A percentile compares a stretch with the other conserved stretches of the same genome.
Conservation (phyloP, 768 basidiomycete genomes). For the Clavaria fumosa region DNA sequence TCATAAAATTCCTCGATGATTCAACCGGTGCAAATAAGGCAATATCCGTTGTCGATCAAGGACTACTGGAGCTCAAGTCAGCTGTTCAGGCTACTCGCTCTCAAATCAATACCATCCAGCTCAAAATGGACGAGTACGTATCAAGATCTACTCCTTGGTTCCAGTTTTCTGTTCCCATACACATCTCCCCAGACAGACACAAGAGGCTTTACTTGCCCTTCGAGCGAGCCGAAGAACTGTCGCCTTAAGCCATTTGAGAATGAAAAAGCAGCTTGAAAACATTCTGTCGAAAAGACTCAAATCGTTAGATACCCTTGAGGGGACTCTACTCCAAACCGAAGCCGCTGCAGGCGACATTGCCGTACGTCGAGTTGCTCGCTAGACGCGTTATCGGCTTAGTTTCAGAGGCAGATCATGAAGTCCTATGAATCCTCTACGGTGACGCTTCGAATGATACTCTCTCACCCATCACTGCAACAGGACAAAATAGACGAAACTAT, state of each 20-base stretch:
- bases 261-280: constrained; percentile 69
- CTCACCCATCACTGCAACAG: constrained; percentile 67
- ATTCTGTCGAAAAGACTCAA: constrained; percentile 58
- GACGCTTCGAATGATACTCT: constrained; percentile 60
- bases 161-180: neutral
- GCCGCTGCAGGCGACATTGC: constrained; percentile 80
- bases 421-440: constrained; percentile 72
- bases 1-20: constrained; percentile 63
- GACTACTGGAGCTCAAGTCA: constrained; percentile 65
- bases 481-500: constrained; percentile 73
- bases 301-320: constrained; percentile 58
- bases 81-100: constrained; percentile 51
- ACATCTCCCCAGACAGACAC: constrained; percentile 36
- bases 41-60: constrained; percentile 67
- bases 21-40: constrained; percentile 21
- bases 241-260: constrained; percentile 65
- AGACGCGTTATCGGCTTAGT: neutral
- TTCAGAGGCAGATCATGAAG: constrained; percentile 55
- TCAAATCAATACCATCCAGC: constrained; percentile 56
- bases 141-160: constrained; percentile 14
- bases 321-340: constrained; percentile 71
- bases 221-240: constrained; percentile 53
- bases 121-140: constrained; percentile 68
- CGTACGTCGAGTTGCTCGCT: constrained; percentile 27
- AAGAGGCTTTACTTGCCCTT: constrained; percentile 49